phyloP scores from a whole-genome alignment of 305 asterid species.

The Stenogyne calaminthoides region DNA sequence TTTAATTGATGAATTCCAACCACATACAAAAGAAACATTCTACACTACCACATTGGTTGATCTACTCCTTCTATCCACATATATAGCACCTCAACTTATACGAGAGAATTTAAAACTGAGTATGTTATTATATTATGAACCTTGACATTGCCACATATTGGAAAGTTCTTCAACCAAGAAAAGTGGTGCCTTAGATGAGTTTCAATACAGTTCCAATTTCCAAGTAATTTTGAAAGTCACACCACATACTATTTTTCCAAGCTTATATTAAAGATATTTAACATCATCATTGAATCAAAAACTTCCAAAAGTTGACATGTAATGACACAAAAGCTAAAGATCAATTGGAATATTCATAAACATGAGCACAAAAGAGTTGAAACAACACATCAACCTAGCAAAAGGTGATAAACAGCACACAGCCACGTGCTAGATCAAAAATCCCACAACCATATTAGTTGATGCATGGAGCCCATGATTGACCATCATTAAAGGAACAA shows the following conservation, averaged over 20 bases:
- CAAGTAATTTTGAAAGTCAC: not conserved
- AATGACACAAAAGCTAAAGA: not conserved
- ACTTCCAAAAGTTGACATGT: not conserved
- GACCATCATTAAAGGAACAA: conserved; percentile 9
- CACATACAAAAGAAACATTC: not conserved
- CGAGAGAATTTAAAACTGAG: not conserved
- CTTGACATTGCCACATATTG: not conserved
- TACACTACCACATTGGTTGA: not conserved
- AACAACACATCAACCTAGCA: not conserved
- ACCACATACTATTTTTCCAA: not conserved
- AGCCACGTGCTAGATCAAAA: not conserved
- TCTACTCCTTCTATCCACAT: not conserved
- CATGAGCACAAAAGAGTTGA: not conserved
- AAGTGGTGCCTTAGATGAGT: not conserved
- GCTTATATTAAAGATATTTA: not conserved
- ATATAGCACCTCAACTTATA: not conserved
- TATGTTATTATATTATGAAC: not conserved
- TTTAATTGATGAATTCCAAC: not conserved
- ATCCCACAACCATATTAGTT: not conserved
- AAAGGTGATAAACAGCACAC: not conserved
- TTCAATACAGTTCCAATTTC: not conserved
- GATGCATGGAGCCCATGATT: conserved; percentile 9
- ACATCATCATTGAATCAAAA: not conserved
- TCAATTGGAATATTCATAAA: not conserved
- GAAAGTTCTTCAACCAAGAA: not conserved